A percentile compares a stretch with the other conserved stretches of the same genome.
Conservation (phyloP, 352 stramenopile genomes). For the Globisporangium cederbergense region DNA sequence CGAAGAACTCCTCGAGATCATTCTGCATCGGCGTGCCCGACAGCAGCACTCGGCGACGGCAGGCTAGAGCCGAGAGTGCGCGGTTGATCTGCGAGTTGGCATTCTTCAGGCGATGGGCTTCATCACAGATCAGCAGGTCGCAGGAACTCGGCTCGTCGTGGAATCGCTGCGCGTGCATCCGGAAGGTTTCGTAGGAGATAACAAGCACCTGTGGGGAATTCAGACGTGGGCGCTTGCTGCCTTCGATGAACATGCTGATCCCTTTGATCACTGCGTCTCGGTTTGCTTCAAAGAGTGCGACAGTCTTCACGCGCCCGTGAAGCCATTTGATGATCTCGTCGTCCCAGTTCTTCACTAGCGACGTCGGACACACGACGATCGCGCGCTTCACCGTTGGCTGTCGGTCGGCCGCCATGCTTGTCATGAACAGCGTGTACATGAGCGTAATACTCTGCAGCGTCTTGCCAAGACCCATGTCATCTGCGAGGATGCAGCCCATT, state of each 20-base stretch:
- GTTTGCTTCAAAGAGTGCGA: constrained; percentile 81
- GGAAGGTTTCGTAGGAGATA: constrained; percentile 92
- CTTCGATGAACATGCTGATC: constrained; percentile 81
- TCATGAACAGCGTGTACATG: constrained; percentile 82
- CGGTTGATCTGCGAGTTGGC: constrained; percentile 92
- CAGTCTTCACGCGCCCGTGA: constrained; percentile 76
- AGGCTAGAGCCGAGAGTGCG: constrained; percentile 75
- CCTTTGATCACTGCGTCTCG: constrained; percentile 79
- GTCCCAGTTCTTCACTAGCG: constrained; percentile 88
- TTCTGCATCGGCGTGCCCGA: constrained; percentile 99
- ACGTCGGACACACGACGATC: constrained; percentile 85
- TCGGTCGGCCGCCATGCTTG: constrained; percentile 46
- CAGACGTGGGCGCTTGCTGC: constrained; percentile 55
- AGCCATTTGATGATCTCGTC: constrained; percentile 90
- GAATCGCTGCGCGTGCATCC: constrained; percentile 91
- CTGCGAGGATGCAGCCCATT: constrained; percentile 82
- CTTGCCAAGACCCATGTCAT: constrained; percentile 88
- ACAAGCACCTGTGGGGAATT: constrained; percentile 75
- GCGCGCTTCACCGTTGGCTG: constrained; percentile 63
- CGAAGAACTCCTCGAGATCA: constrained; percentile 98
- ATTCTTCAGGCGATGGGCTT: constrained; percentile 99
- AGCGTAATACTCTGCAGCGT: constrained; percentile 87
- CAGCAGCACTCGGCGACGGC: constrained; percentile 92
- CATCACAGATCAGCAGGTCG: constrained; percentile 97
- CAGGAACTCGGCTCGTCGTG: constrained; percentile 83